Evolutionary conservation across 2,329 filamentous ascomycete species (phyloP).

Genomic region (Ceratocystis cacaofunesta): DNA sequence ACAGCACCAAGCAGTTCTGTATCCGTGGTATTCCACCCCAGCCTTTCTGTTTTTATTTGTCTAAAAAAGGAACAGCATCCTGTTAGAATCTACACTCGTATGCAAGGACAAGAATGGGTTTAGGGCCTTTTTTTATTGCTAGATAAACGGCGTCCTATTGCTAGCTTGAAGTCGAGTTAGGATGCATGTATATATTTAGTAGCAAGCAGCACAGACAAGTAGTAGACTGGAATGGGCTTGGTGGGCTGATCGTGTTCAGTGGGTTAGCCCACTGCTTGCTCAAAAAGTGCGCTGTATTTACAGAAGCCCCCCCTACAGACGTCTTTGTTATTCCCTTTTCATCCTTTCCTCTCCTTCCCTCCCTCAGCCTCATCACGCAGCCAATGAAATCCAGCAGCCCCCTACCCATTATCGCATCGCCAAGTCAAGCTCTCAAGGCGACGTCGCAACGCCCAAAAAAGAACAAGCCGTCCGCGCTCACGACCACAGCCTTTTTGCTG

Average conservation of each 20-base stretch:
- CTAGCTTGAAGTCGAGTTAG: not conserved
- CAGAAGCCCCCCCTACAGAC: not conserved
- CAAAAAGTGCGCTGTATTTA: not conserved
- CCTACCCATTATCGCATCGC: no score
- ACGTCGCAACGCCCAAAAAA: not conserved
- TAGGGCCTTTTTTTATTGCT: not conserved
- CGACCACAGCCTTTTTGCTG: not conserved
- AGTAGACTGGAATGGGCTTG: no score
- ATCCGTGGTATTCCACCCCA: no score
- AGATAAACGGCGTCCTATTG: not conserved
- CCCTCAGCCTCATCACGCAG: not conserved
- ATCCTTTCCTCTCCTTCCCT: not conserved
- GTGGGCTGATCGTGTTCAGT: no score
- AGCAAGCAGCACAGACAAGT: no score
- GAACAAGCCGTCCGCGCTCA: not conserved
- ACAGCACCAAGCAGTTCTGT: no score
- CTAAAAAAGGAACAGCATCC: not conserved
- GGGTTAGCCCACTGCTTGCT: no score
- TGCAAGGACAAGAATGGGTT: no score
- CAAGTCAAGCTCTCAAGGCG: no score
- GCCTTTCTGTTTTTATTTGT: not conserved
- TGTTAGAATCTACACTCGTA: no score
- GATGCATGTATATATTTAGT: no score
- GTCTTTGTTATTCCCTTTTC: not conserved
- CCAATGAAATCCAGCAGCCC: not conserved